Percentiles rank a stretch among this genome's conserved stretches.
phyloP scores from a whole-genome alignment of 148 eudicot species.

The Agrostemma githago region DNA sequence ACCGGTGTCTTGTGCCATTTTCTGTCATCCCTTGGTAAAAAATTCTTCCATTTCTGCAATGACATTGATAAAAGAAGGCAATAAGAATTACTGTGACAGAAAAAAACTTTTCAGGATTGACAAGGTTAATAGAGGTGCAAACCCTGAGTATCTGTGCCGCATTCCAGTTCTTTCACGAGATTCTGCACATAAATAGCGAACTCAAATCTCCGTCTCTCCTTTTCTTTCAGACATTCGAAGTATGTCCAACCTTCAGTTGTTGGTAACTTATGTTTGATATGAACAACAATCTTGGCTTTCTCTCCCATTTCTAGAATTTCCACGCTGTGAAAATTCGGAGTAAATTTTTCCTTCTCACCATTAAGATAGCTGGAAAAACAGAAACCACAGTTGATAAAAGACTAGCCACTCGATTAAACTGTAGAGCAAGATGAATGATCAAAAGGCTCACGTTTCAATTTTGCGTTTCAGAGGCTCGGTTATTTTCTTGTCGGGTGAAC shows the following conservation, averaged over 20 bases:
- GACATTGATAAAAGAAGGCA: no score
- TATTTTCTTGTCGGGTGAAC: background rate
- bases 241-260: background rate
- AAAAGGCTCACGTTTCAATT: constrained; percentile 7
- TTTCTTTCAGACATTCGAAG: constrained; percentile 13
- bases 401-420: background rate
- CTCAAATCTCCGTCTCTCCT: constrained; percentile 1
- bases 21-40: no score
- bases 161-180: background rate
- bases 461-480: background rate
- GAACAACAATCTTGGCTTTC: background rate
- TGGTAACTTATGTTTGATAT: background rate
- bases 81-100: no score
- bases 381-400: background rate
- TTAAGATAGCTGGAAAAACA: background rate
- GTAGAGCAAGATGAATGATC: background rate
- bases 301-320: background rate
- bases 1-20: no score
- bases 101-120: background rate
- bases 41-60: no score
- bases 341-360: no score
- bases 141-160: background rate
- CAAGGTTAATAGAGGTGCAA: background rate
- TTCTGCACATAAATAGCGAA: constrained; percentile 1
- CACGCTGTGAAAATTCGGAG: background rate